Conservation (phyloP, 495 filamentous ascomycete species). For the Clohesyomyces aquaticus region DNA sequence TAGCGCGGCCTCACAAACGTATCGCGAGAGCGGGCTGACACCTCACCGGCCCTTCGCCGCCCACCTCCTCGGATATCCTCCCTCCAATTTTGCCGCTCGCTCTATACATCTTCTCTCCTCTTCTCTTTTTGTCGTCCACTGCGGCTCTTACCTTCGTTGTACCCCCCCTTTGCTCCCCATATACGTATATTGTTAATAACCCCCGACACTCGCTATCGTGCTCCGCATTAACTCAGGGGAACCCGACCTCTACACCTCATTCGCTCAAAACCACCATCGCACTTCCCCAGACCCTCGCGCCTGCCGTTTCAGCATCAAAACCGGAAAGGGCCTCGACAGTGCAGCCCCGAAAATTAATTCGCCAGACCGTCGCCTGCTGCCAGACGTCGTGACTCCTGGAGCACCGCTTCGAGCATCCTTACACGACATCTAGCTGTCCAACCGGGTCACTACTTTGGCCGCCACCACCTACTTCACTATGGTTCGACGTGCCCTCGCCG, state of each 20-base stretch:
- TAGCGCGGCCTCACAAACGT: no score
- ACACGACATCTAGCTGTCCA: conserved; percentile 24
- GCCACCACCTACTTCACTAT: conserved; percentile 18
- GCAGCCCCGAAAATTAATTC: conserved; percentile 6
- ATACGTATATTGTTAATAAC: conserved; percentile 29
- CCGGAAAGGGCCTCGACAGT: conserved; percentile 8
- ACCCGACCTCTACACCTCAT: conserved; percentile 11
- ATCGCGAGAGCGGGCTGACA: no score
- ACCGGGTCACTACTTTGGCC: conserved; percentile 1
- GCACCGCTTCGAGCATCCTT: conserved; percentile 27
- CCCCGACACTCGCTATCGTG: conserved; percentile 29
- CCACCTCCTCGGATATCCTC: background rate
- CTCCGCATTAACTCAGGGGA: conserved; percentile 25
- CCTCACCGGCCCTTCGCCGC: background rate
- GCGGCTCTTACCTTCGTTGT: conserved; percentile 19
- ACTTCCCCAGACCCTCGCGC: conserved; percentile 20
- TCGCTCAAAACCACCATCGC: background rate
- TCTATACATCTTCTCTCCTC: background rate
- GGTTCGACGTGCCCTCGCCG: conserved; percentile 20
- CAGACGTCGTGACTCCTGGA: conserved; percentile 3
- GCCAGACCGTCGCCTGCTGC: background rate
- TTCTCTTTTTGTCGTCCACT: conserved; percentile 1
- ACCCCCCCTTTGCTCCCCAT: conserved; percentile 12
- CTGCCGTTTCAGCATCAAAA: conserved; percentile 36
- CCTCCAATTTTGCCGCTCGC: background rate